Evolutionary conservation across 768 basidiomycete species (phyloP).

Genomic region (Auricularia sp.): DNA sequence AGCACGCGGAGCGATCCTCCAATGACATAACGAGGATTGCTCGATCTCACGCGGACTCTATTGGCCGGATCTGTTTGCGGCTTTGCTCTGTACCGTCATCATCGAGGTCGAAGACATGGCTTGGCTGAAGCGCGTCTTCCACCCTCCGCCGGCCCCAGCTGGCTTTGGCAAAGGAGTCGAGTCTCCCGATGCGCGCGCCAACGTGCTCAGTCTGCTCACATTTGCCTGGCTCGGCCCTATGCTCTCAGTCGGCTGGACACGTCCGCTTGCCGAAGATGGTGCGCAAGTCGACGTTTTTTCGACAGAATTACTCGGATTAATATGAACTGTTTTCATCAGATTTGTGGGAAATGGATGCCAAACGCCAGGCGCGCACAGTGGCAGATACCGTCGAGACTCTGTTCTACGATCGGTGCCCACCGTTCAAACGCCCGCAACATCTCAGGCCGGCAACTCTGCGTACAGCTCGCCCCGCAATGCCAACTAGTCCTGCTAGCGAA

Average conservation of each 20-base stretch:
- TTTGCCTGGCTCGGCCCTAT: slow-evolving; percentile 55
- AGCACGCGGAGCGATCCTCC: too few species aligned
- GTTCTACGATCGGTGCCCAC: slow-evolving; percentile 26
- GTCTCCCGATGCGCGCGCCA: slow-evolving; percentile 29
- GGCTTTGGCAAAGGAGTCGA: slow-evolving; percentile 33
- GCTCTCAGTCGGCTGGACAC: slow-evolving; percentile 45
- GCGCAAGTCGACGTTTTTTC: not conserved
- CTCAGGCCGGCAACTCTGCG: not conserved
- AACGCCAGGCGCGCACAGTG: slow-evolving; percentile 27
- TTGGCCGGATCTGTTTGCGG: too few species aligned
- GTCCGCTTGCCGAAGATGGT: slow-evolving; percentile 51
- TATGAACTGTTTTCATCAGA: slow-evolving; percentile 23
- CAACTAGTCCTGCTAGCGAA: slow-evolving; percentile 24
- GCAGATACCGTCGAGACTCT: slow-evolving; percentile 34
- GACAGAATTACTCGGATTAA: too few species aligned
- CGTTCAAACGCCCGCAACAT: not conserved
- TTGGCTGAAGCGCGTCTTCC: slow-evolving; percentile 1
- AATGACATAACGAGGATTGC: too few species aligned
- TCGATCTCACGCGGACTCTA: too few species aligned
- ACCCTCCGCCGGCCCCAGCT: slow-evolving; percentile 33
- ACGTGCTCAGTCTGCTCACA: slow-evolving; percentile 34
- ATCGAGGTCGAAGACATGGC: too few species aligned
- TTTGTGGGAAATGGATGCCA: slow-evolving; percentile 39
- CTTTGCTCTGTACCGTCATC: too few species aligned
- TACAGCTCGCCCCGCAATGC: not conserved